These are phyloP conservation scores for Xylaria arbuscula DNA, from an alignment of 2,329 filamentous ascomycete genomes.

Conservation along the genomic window DNA sequence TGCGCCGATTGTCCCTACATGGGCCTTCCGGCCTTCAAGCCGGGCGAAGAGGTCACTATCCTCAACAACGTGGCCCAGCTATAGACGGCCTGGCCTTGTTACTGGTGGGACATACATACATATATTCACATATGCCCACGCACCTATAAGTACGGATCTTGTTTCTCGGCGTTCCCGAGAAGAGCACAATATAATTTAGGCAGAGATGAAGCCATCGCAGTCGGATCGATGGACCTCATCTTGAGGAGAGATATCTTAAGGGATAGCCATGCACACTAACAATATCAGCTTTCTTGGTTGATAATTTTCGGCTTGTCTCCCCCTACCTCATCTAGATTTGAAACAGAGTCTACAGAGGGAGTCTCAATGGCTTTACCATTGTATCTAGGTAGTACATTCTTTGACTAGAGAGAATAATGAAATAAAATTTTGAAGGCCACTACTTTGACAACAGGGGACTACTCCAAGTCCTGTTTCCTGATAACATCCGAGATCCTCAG, in stretches of 20 bases:
- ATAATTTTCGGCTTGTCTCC: not conserved
- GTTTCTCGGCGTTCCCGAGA: not conserved
- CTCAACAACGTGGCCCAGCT: conserved; percentile 88
- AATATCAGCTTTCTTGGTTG: not conserved
- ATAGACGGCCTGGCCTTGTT: conserved; percentile 53
- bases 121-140: not conserved
- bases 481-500: too few species aligned
- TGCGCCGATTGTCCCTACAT: conserved; percentile 68
- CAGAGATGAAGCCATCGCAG: not conserved
- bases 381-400: conserved; percentile 10
- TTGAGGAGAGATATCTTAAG: not conserved
- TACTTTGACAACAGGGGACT: not conserved
- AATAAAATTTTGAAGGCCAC: not conserved
- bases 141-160: not conserved
- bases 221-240: not conserved
- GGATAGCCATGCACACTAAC: not conserved
- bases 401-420: conserved; percentile 7
- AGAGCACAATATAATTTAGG: not conserved
- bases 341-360: conserved; percentile 3
- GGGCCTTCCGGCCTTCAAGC: conserved; percentile 88
- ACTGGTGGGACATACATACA: not conserved
- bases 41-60: conserved; percentile 91
- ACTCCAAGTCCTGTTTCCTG: too few species aligned
- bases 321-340: not conserved
- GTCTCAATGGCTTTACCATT: not conserved